Conservation (phyloP, 768 basidiomycete species). For the Podaxis mareebaensis region DNA sequence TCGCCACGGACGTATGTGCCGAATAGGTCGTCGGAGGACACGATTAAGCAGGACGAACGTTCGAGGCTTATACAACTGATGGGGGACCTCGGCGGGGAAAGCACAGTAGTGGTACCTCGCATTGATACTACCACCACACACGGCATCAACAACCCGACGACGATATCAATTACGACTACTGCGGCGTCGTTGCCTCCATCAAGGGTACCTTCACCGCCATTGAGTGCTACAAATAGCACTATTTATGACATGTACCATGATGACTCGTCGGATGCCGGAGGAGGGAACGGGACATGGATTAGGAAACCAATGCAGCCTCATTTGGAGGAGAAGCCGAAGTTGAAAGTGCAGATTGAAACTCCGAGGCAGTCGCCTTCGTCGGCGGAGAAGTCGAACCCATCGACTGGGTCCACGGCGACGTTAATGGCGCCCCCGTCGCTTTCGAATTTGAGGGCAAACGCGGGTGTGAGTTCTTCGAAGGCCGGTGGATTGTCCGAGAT, state of each 20-base stretch:
- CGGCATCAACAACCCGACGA: background rate
- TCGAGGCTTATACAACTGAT: constrained; percentile 26
- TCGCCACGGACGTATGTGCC: constrained; percentile 19
- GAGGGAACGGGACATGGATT: constrained; percentile 16
- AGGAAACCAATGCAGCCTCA: background rate
- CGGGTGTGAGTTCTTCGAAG: background rate
- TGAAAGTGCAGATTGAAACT: constrained; percentile 15
- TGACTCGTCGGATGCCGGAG: constrained; percentile 14
- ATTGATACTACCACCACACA: background rate
- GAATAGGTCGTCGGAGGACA: constrained; percentile 26
- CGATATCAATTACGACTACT: constrained; percentile 13
- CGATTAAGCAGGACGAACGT: constrained; percentile 33
- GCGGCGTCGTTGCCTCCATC: constrained; percentile 12
- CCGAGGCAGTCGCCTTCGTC: constrained; percentile 8
- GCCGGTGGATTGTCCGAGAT: constrained; percentile 10
- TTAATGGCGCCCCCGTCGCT: background rate
- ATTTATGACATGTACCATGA: constrained; percentile 16
- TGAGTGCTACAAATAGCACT: constrained; percentile 6
- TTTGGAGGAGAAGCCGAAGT: constrained; percentile 13
- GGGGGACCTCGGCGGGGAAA: constrained; percentile 22
- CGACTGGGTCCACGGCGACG: constrained; percentile 7
- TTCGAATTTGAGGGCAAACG: background rate
- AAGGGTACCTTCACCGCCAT: constrained; percentile 9
- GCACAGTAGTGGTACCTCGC: constrained; percentile 25
- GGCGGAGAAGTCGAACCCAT: constrained; percentile 8